Evolutionary conservation across 306 rosid genomes (phyloP), one percentile per base, ranked within the genome.

Genomic region (Dalbergia cochinchinensis): DNA sequence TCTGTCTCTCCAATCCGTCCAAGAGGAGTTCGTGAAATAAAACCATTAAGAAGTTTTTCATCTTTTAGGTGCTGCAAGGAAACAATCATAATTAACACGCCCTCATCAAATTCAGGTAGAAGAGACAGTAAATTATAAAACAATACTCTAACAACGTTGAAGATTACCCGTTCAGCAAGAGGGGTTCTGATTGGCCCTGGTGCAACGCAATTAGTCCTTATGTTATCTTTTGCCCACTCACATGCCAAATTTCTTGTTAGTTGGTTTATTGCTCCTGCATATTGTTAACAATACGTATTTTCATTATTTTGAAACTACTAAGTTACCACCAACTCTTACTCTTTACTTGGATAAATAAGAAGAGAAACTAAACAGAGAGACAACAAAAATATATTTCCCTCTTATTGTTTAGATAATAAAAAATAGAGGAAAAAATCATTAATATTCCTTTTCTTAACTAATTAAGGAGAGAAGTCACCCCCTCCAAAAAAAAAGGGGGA

Each of bases 191-290:
- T 87, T 13, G 66, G n/a, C 62, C 90, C 85, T 10, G 92, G 95
- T 26, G 91, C 91, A 70, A 89, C 80, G 15, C 87, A 80, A 34
- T 89, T 91, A 20, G 75, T 78, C 80, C 91, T 87, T 54, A 84
- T 85, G 2, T 91, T 87, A 33, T 91, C 90, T 68, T 87, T 84
- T 41, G 91, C 91, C 96, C 93, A 87, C 35, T 87, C 93, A 18
- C 91, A 86, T 20, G 96, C 92, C 81, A 91, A 69, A 16, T 47
- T 76, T 82, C 70, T 86, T 0, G 92, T 74, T 7, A 87, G 11
- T 7, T 87, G 90, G 44, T 80, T 91, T 0, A 87, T 82, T 78
- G 91, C 93, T 58, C 90, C 91, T 91, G 77, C 65, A 63, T 31
- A 41, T 41, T 16, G 53, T 47, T 47, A 47, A 47, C 53, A 47